Base-by-base conservation (phyloP, 148 eudicot species). In the Linanthus parryae region DNA sequence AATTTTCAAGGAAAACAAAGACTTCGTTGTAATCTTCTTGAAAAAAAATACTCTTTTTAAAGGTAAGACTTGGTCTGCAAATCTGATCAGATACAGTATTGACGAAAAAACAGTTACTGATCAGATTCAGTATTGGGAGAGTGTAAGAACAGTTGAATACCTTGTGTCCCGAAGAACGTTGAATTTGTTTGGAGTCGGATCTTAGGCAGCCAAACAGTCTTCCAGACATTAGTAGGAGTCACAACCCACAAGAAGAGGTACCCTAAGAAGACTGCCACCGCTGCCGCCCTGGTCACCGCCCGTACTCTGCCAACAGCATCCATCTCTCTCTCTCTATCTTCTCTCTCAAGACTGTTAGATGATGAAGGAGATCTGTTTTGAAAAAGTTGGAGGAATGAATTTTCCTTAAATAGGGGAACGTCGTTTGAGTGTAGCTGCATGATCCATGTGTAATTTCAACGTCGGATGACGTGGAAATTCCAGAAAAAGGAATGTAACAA, bases 161-260 rank as follows among this genome's bases (percentile, higher is more conserved):
- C 84, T 70, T 71, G 72, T 26, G 54, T 48, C 29, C 83, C 83
- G 30, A 78, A 81, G 63, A 71, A 85, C 6, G 88, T 78, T 1
- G 94, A 68, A 10, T 13, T 25, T 3, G 73, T 19, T 11, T 64
- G 35, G 0, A 67, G 19, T 22, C 50, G 59, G 9, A 82, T 12
- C 12, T 59, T 36, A 8, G 66, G 74, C 15, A 22, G 14, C 95
- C 95, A 85, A 46, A 13, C 59, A 0, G 13, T 28, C 14, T 13
- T 42, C 29, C 71, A 85, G 8, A 52, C 21, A 36, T 27, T 37
- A 13, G 89, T 85, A 0, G 89, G 79, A 64, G 63, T 49, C 62
- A 76, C 49, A 24, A 79, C 49, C 79, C 78, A 85, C 10, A 79
- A 21, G 21, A 85, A 24, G 12, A 79, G 31, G 45, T 74, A 67